These are phyloP conservation scores for Calonectria multiphialidica DNA, from an alignment of 2,329 filamentous ascomycete species.

Conservation along the genomic window DNA sequence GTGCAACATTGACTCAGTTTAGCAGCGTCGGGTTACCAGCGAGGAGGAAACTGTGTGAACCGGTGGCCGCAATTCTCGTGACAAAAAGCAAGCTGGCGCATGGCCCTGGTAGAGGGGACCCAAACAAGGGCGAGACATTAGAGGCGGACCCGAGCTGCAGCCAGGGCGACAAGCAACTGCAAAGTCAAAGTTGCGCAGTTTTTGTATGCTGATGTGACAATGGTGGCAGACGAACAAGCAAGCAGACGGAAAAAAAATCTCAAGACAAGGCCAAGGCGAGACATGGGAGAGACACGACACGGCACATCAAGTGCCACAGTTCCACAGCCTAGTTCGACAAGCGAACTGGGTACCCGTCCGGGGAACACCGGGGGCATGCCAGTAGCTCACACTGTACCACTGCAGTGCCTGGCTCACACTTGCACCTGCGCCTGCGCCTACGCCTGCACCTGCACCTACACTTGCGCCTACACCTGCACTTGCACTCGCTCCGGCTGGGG, in stretches of 20 bases:
- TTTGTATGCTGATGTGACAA: constrained; percentile 2
- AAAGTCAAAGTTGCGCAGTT: neutral
- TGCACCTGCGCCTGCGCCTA: too few species aligned
- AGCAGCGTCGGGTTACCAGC: neutral
- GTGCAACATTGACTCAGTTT: constrained; percentile 5
- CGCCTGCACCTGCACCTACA: neutral
- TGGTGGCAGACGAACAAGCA: constrained; percentile 5
- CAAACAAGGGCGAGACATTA: neutral
- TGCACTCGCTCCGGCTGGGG: neutral
- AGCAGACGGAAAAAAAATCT: constrained; percentile 15
- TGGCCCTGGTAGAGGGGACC: neutral
- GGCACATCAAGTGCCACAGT: constrained; percentile 15
- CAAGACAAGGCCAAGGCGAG: neutral
- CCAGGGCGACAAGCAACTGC: neutral
- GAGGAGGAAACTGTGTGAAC: neutral
- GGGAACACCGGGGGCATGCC: constrained; percentile 18
- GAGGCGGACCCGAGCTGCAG: neutral
- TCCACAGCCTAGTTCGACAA: neutral
- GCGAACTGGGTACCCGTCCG: neutral
- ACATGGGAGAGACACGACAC: constrained; percentile 7
- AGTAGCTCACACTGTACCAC: neutral
- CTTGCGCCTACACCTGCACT: too few species aligned
- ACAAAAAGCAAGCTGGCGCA: constrained; percentile 6
- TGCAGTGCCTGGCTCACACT: neutral
- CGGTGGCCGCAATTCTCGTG: neutral